Percentiles rank a stretch among this genome's conserved stretches.
These are phyloP conservation scores for Yarrowia hollandica DNA, from an alignment of 805 yeast species.

Conservation along the genomic window DNA sequence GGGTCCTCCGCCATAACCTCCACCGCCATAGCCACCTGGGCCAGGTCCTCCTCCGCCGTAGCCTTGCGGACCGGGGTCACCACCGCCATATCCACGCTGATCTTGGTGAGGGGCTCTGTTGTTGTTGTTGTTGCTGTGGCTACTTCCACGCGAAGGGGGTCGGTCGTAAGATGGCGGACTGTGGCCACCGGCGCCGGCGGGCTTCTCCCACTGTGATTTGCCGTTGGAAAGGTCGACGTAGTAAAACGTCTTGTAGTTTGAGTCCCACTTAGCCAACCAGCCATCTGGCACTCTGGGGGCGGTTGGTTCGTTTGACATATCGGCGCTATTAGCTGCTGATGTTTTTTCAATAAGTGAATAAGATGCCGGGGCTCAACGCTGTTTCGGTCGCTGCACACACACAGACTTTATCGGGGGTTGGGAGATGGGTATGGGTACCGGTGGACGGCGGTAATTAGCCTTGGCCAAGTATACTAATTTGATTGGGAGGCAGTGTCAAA, in stretches of 20 bases:
- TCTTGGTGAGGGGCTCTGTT: conserved; percentile 34
- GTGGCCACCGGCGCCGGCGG: conserved; percentile 40
- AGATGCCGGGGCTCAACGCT: not conserved
- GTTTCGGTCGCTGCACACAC: conserved; percentile 1
- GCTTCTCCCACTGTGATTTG: conserved; percentile 89
- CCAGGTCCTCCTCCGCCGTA: conserved; percentile 12
- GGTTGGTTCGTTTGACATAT: conserved; percentile 33
- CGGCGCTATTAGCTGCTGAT: not conserved
- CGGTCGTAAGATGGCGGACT: conserved; percentile 34
- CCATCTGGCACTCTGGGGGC: conserved; percentile 40
- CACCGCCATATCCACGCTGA: conserved; percentile 41
- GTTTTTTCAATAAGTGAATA: not conserved
- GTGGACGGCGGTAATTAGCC: no score
- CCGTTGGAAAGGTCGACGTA: conserved; percentile 74
- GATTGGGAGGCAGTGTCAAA: conserved; percentile 18
- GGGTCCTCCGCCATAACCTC: conserved; percentile 24
- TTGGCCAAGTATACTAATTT: not conserved
- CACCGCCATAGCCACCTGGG: conserved; percentile 29
- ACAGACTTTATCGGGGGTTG: conserved; percentile 17
- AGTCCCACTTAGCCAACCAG: conserved; percentile 45
- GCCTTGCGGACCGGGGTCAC: conserved; percentile 34
- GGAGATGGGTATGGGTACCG: conserved; percentile 8
- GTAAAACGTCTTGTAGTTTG: conserved; percentile 64
- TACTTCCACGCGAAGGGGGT: conserved; percentile 35
- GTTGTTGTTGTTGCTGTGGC: conserved; percentile 31